phyloP scores from a whole-genome alignment of 73 alveolate species.

The Tetrahymena elliotti region DNA sequence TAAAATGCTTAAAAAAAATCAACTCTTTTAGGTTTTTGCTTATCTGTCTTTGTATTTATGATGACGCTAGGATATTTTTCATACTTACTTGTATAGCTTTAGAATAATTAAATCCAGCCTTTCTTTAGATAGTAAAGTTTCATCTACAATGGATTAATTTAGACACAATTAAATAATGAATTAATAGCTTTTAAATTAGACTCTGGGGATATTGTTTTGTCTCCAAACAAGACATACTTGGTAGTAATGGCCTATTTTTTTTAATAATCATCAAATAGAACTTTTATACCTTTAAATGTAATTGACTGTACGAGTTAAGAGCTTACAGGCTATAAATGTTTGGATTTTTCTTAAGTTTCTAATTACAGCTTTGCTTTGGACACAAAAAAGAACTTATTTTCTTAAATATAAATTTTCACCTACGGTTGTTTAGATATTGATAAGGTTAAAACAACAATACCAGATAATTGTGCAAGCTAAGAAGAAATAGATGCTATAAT shows the following conservation, averaged over 20 bases:
- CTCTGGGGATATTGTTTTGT: not conserved
- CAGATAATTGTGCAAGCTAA: not conserved
- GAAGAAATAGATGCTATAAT: not conserved
- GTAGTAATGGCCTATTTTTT: not conserved
- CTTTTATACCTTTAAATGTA: not conserved
- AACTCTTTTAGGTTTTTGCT: not conserved
- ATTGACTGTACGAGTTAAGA: not conserved
- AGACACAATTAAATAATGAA: not conserved
- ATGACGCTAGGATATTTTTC: not conserved
- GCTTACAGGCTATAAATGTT: not conserved
- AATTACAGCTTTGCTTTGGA: not conserved
- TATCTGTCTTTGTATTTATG: not conserved
- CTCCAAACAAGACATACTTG: not conserved
- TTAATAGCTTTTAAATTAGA: not conserved
- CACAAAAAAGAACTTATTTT: not conserved
- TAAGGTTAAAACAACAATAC: not conserved
- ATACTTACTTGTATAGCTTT: not conserved
- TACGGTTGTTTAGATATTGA: not conserved
- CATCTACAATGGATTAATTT: no score
- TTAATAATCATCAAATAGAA: not conserved
- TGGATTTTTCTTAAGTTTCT: not conserved
- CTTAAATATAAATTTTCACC: not conserved
- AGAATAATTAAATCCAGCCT: not conserved
- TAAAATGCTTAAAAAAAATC: not conserved
- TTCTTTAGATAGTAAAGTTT: not conserved